phyloP scores from a whole-genome alignment of 495 filamentous ascomycete genomes.

The Podospora sp. region DNA sequence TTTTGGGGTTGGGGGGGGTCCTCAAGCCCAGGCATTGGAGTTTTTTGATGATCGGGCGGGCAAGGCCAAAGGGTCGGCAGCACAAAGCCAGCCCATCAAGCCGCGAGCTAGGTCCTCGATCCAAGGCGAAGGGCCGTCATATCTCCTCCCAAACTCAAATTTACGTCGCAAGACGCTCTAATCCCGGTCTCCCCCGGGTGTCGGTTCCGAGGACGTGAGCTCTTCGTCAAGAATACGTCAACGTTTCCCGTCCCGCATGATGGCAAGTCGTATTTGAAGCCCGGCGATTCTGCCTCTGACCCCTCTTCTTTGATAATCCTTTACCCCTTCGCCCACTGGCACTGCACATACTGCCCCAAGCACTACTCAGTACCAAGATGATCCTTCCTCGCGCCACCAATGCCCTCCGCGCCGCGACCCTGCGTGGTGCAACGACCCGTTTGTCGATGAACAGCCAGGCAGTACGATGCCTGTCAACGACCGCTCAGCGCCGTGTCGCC shows the following conservation, averaged over 20 bases:
- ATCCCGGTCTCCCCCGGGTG: neutral
- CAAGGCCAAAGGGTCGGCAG: too few species aligned
- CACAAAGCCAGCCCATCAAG: too few species aligned
- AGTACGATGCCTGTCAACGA: conserved; percentile 6
- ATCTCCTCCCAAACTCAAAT: neutral
- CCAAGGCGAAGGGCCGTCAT: conserved; percentile 4
- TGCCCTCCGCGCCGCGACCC: conserved; percentile 6
- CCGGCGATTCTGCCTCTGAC: neutral
- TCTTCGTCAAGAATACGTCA: conserved; percentile 17
- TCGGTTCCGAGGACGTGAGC: neutral
- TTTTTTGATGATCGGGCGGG: too few species aligned
- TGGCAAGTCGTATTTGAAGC: conserved; percentile 8
- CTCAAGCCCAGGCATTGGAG: too few species aligned
- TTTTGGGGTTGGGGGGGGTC: too few species aligned
- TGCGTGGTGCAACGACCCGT: neutral
- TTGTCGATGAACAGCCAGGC: neutral
- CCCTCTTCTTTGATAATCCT: neutral
- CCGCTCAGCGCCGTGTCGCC: conserved; percentile 1
- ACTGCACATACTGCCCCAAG: neutral
- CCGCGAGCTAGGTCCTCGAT: neutral
- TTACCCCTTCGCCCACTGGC: neutral
- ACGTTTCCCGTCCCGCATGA: neutral
- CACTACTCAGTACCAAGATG: neutral
- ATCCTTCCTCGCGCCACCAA: neutral
- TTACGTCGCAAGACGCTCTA: neutral